Conservation (phyloP, 306 rosid species). For the Malus sieversii region DNA sequence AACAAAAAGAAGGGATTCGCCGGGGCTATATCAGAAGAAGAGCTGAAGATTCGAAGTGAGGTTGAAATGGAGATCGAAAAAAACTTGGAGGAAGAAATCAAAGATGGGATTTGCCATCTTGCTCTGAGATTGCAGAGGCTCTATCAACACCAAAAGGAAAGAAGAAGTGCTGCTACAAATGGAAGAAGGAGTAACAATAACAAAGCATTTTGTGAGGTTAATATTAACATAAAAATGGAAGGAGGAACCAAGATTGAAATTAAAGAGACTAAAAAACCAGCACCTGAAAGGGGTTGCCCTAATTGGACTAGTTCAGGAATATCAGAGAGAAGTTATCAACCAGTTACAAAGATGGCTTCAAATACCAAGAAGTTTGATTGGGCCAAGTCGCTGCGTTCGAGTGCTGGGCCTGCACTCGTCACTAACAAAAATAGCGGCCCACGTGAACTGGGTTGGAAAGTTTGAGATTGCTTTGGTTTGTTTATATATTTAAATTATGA, state of each 20-base stretch:
- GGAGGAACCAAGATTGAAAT: constrained; percentile 54
- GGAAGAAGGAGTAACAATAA: not conserved
- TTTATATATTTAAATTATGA: too few species aligned
- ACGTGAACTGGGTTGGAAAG: not conserved
- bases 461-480: not conserved
- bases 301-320: constrained; percentile 8
- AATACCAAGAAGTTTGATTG: constrained; percentile 46
- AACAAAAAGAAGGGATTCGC: not conserved
- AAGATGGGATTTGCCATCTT: constrained; percentile 47
- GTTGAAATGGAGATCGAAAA: constrained; percentile 56
- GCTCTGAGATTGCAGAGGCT: constrained; percentile 56
- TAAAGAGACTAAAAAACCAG: constrained; percentile 33
- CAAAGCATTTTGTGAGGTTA: constrained; percentile 44
- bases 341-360: not conserved
- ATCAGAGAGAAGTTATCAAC: not conserved
- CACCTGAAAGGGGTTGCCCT: not conserved
- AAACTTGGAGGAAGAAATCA: constrained; percentile 64
- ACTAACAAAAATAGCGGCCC: not conserved
- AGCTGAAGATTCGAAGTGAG: constrained; percentile 51
- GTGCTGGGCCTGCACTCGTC: constrained; percentile 1
- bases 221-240: constrained; percentile 53
- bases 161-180: not conserved
- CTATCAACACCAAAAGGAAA: constrained; percentile 40
- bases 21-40: constrained; percentile 34
- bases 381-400: constrained; percentile 40